Percentiles rank a stretch among this genome's conserved stretches.
Evolutionary conservation across 352 stramenopile species (phyloP).

Genomic region (Phytopythium sindhum): DNA sequence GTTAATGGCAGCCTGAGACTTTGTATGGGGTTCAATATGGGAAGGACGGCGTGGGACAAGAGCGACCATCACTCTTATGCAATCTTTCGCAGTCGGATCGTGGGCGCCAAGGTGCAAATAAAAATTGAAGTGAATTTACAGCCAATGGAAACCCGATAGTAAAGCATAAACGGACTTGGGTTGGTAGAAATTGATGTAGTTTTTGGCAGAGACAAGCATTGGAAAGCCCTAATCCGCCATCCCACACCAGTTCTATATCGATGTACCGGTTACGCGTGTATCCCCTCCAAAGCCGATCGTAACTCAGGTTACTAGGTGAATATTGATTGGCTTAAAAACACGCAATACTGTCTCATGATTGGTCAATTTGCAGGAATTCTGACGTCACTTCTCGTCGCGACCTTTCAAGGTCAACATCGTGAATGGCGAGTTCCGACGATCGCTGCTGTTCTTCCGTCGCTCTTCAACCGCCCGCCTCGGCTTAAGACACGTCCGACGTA

Average conservation of each 20-base stretch:
- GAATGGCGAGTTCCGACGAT: not conserved
- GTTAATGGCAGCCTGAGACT: not conserved
- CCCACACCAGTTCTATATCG: not conserved
- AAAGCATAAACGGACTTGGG: too few species aligned
- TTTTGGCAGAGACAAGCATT: not conserved
- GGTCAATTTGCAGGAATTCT: too few species aligned
- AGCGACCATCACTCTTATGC: not conserved
- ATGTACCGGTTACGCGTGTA: not conserved
- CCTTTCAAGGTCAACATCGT: not conserved
- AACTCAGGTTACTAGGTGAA: too few species aligned
- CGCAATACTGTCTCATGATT: too few species aligned
- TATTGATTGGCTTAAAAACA: too few species aligned
- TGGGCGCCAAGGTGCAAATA: not conserved
- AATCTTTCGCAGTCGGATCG: not conserved
- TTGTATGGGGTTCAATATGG: not conserved
- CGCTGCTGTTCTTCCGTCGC: not conserved
- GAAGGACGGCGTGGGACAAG: not conserved
- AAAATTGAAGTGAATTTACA: not conserved
- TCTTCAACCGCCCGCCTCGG: not conserved
- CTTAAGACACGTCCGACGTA: not conserved
- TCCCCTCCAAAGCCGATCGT: too few species aligned
- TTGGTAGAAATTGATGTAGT: not conserved
- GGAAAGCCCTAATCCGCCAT: not conserved
- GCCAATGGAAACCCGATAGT: not conserved
- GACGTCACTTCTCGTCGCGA: not conserved